phyloP scores from a whole-genome alignment of 805 yeast genomes.

The Torulaspora franciscae region DNA sequence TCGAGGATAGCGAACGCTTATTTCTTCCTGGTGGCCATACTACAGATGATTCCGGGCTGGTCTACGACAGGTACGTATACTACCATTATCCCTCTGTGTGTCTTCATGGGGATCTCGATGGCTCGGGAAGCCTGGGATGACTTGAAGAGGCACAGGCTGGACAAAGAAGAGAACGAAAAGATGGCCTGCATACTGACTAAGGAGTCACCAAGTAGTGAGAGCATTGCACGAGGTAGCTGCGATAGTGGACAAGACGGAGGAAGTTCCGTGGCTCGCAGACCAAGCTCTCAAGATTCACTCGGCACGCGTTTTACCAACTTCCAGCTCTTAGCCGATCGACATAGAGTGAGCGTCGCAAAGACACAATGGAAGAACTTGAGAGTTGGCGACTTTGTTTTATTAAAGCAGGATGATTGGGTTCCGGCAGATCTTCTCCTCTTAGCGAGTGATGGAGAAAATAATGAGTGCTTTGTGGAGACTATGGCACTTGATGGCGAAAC shows the following conservation, averaged over 20 bases:
- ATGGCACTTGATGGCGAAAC: conserved; percentile 99
- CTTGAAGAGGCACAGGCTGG: conserved; percentile 78
- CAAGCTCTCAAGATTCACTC: background rate
- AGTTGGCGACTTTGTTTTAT: conserved; percentile 81
- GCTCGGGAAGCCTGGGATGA: conserved; percentile 93
- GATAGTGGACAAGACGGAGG: background rate
- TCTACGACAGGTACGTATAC: conserved; percentile 95
- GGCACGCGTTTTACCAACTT: conserved; percentile 25
- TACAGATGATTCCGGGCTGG: conserved; percentile 97
- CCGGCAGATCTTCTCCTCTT: conserved; percentile 86
- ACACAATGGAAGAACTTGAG: conserved; percentile 66
- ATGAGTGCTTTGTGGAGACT: conserved; percentile 79
- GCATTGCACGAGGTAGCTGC: background rate
- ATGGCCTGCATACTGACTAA: conserved; percentile 37
- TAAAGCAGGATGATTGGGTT: conserved; percentile 80
- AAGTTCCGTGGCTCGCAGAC: background rate
- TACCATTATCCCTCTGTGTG: conserved; percentile 80
- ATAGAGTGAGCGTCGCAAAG: conserved; percentile 24
- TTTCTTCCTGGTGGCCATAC: conserved; percentile 80
- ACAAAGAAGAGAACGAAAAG: conserved; percentile 74
- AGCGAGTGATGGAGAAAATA: conserved; percentile 55
- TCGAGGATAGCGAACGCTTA: conserved; percentile 89
- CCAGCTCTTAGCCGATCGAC: conserved; percentile 16
- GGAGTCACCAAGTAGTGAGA: conserved; percentile 4
- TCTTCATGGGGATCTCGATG: conserved; percentile 85